phyloP scores from a whole-genome alignment of 176 grass and related monocot species.

The Typha latifolia region DNA sequence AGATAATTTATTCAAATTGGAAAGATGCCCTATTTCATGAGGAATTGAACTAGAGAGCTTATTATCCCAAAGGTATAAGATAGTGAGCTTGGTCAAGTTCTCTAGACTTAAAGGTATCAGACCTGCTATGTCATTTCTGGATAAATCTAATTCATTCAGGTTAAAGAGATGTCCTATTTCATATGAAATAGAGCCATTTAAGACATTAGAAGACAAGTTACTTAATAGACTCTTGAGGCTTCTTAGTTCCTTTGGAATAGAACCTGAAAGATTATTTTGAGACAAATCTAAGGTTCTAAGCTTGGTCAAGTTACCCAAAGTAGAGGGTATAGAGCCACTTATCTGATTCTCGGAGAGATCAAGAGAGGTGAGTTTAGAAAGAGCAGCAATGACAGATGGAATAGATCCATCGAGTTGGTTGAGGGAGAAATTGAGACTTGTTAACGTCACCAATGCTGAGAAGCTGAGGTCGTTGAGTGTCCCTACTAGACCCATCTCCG shows the following conservation, averaged over 20 bases:
- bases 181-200: slow-evolving; percentile 23
- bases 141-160: background rate
- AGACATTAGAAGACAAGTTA: background rate
- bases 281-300: background rate
- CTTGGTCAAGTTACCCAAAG: background rate
- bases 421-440: too few relatives aligned
- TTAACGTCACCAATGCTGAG: too few relatives aligned
- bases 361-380: background rate
- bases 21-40: slow-evolving; percentile 14
- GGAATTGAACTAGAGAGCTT: slow-evolving; percentile 25
- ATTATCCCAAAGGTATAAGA: background rate
- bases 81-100: background rate
- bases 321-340: too few relatives aligned
- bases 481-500: too few relatives aligned
- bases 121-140: too few relatives aligned
- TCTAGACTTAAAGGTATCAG: too few relatives aligned
- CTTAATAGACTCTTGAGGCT: background rate
- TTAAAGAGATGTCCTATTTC: slow-evolving; percentile 7
- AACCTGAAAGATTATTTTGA: slow-evolving; percentile 13
- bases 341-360: background rate
- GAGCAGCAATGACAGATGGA: too few relatives aligned
- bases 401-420: too few relatives aligned
- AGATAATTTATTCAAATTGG: slow-evolving; percentile 11
- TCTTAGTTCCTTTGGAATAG: slow-evolving; percentile 28
- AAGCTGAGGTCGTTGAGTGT: background rate